phyloP scores from a whole-genome alignment of 2,329 filamentous ascomycete species.

The Cordyceps javanica region DNA sequence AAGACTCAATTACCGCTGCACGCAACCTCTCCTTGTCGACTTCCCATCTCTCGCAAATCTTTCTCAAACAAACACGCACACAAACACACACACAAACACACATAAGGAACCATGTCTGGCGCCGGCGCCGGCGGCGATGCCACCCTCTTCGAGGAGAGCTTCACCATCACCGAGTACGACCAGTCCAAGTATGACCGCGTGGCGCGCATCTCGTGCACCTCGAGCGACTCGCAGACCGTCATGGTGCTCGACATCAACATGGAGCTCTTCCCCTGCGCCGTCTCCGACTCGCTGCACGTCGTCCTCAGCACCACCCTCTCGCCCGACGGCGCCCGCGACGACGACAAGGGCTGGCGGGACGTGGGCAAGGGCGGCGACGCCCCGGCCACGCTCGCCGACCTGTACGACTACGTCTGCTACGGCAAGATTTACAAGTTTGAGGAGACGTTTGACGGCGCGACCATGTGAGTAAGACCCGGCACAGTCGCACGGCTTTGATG shows the following conservation, averaged over 20 bases:
- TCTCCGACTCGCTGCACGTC: slow-evolving; percentile 72
- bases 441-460: slow-evolving; percentile 70
- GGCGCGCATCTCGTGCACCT: slow-evolving; percentile 73
- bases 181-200: slow-evolving; percentile 92
- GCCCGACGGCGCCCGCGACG: slow-evolving; percentile 77
- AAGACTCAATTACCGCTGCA: not conserved
- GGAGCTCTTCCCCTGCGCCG: slow-evolving; percentile 74
- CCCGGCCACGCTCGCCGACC: slow-evolving; percentile 62
- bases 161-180: slow-evolving; percentile 74
- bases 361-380: slow-evolving; percentile 47
- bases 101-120: slow-evolving; percentile 41
- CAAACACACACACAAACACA: not conserved
- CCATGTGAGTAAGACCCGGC: slow-evolving; percentile 60
- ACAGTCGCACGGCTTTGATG: not conserved
- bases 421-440: slow-evolving; percentile 88
- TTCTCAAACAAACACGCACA: not conserved
- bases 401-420: slow-evolving; percentile 83
- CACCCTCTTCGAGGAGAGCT: slow-evolving; percentile 88
- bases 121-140: slow-evolving; percentile 68
- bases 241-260: slow-evolving; percentile 91
- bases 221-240: slow-evolving; percentile 64
- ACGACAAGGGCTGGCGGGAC: slow-evolving; percentile 77
- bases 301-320: slow-evolving; percentile 80
- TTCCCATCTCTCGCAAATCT: not conserved
- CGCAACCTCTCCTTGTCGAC: not conserved